These are phyloP conservation scores for Erucastrum elatum DNA, from an alignment of 345 rosid species.

Conservation along the genomic window DNA sequence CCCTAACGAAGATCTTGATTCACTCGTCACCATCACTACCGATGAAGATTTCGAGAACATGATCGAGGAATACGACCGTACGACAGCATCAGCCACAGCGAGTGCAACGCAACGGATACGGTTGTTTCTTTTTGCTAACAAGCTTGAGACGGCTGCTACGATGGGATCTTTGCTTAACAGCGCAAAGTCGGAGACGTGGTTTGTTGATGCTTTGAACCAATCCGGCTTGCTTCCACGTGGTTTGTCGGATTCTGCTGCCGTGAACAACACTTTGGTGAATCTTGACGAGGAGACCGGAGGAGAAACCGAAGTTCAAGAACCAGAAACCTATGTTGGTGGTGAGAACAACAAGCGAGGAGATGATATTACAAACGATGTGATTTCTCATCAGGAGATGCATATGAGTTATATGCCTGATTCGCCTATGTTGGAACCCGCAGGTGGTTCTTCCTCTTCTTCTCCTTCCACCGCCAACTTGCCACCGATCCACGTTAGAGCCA, in stretches of 20 bases:
- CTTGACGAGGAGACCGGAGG: constrained; percentile 45
- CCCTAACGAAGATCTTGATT: constrained; percentile 83
- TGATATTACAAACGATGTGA: constrained; percentile 6
- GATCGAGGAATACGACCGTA: constrained; percentile 77
- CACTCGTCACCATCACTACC: constrained; percentile 69
- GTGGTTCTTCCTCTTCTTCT: constrained; percentile 59
- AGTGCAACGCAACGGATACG: constrained; percentile 53
- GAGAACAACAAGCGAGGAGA: constrained; percentile 41
- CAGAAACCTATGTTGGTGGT: constrained; percentile 18
- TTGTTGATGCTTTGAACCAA: constrained; percentile 78
- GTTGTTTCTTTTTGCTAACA: constrained; percentile 63
- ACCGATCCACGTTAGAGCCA: constrained; percentile 58
- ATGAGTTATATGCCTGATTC: constrained; percentile 57
- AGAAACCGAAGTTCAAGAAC: constrained; percentile 30
- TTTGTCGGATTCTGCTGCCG: constrained; percentile 61
- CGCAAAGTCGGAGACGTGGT: constrained; percentile 79
- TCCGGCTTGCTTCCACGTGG: constrained; percentile 64
- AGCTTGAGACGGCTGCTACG: constrained; percentile 69
- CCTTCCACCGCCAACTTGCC: constrained; percentile 70
- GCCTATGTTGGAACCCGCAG: constrained; percentile 50
- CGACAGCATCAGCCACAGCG: constrained; percentile 42
- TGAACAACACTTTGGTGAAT: constrained; percentile 50
- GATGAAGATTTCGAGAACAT: constrained; percentile 86
- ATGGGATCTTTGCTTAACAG: constrained; percentile 70
- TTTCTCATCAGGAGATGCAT: constrained; percentile 48